phyloP scores from a whole-genome alignment of 345 rosid genomes.

The Populus simonii region DNA sequence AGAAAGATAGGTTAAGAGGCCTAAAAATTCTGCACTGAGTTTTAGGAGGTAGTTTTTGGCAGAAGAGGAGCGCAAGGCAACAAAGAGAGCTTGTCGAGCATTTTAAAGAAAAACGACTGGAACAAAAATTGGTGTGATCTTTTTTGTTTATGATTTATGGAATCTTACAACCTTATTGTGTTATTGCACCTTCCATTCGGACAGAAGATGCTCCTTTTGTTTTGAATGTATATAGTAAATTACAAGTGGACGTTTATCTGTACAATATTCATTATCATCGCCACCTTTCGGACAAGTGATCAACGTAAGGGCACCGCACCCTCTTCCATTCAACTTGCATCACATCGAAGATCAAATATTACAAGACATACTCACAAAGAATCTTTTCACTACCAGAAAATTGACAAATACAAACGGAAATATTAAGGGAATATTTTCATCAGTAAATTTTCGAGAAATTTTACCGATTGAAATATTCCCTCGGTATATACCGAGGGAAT shows the following conservation, averaged over 20 bases:
- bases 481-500: too few species aligned
- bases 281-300: not conserved
- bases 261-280: not conserved
- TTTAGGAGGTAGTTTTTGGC: not conserved
- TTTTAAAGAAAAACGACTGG: not conserved
- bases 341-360: not conserved
- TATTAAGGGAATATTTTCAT: too few species aligned
- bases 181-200: not conserved
- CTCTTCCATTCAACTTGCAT: not conserved
- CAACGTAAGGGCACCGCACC: not conserved
- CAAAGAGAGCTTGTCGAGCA: not conserved
- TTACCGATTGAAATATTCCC: too few species aligned
- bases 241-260: not conserved
- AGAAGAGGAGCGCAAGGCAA: not conserved
- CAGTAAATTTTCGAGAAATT: too few species aligned
- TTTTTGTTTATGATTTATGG: not conserved
- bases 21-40: not conserved
- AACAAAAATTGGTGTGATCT: not conserved
- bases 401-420: too few species aligned
- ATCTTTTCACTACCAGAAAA: too few species aligned
- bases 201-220: conserved; percentile 8
- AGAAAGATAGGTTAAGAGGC: not conserved
- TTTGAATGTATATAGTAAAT: not conserved
- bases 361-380: not conserved
- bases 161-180: not conserved